Percentiles rank a stretch among this genome's conserved stretches.
phyloP scores from a whole-genome alignment of 192 early-diverging fungal species.

The Coemansia sp. region DNA sequence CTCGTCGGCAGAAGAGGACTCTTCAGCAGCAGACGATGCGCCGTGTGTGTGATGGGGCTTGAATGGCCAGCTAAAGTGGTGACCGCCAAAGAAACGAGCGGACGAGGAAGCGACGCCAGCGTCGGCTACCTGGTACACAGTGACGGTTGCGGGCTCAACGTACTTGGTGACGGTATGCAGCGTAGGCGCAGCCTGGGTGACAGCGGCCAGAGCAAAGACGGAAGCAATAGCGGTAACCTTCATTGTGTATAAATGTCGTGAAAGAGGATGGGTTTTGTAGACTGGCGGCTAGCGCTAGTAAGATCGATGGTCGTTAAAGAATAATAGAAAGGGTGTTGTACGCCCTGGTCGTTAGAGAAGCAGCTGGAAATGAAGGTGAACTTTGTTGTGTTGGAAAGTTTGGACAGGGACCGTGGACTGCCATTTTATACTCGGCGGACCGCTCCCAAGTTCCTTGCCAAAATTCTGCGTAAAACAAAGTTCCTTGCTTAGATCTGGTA shows the following conservation, averaged over 20 bases:
- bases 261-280: not conserved
- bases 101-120: not conserved
- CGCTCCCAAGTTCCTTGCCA: not conserved
- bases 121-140: conserved; percentile 6
- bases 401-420: not conserved
- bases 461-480: not conserved
- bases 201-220: conserved; percentile 30
- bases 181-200: conserved; percentile 25
- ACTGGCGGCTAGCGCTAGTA: conserved; percentile 9
- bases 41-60: not conserved
- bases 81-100: not conserved
- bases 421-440: not conserved
- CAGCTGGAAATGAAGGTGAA: not conserved
- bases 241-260: conserved; percentile 19
- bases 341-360: not conserved
- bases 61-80: not conserved
- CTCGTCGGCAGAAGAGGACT: not conserved
- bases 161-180: conserved; percentile 3
- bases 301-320: not conserved
- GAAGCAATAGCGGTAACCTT: conserved; percentile 34
- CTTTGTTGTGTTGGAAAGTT: not conserved
- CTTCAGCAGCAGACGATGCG: not conserved
- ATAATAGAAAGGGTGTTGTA: not conserved
- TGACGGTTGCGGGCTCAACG: conserved; percentile 7
- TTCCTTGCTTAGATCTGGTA: not conserved